phyloP scores from a whole-genome alignment of 1,284 basidiomycete genomes.

The Cutaneotrichosporon sp. region DNA sequence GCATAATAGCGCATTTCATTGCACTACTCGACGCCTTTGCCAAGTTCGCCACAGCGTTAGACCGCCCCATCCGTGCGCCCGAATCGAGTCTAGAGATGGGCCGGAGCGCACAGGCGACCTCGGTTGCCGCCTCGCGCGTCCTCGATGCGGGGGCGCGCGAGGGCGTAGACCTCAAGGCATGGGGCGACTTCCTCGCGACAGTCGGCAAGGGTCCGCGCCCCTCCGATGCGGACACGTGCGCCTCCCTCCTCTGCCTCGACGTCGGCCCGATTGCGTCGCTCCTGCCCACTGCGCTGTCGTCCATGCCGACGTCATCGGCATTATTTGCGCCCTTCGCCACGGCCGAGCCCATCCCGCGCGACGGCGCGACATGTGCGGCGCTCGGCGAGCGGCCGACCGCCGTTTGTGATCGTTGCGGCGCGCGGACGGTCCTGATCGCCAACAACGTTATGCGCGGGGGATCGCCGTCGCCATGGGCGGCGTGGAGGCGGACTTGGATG shows the following conservation, averaged over 20 bases:
- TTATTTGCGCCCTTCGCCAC: slow-evolving; percentile 29
- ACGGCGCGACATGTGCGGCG: slow-evolving; percentile 32
- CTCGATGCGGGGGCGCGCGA: slow-evolving; percentile 29
- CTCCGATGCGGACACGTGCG: slow-evolving; percentile 20
- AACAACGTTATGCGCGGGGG: slow-evolving; percentile 20
- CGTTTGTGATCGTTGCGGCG: slow-evolving; percentile 34
- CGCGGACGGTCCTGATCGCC: slow-evolving; percentile 21
- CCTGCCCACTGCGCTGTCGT: slow-evolving; percentile 17
- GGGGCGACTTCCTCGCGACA: slow-evolving; percentile 36
- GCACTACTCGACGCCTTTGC: slow-evolving; percentile 34
- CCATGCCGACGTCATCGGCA: slow-evolving; percentile 30
- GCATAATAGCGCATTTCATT: slow-evolving; percentile 29
- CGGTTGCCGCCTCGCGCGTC: slow-evolving; percentile 34
- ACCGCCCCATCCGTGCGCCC: slow-evolving; percentile 39
- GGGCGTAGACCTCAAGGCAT: slow-evolving; percentile 37
- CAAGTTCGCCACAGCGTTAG: slow-evolving; percentile 30
- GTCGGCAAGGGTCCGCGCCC: slow-evolving; percentile 20
- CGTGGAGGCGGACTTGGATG: slow-evolving; percentile 28
- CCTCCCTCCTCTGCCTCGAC: slow-evolving; percentile 25
- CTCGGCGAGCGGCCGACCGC: slow-evolving; percentile 26
- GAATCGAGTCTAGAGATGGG: slow-evolving; percentile 21
- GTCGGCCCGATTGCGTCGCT: slow-evolving; percentile 19
- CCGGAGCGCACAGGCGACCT: slow-evolving; percentile 34
- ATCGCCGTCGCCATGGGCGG: slow-evolving; percentile 15
- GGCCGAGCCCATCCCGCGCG: slow-evolving; percentile 19